phyloP scores from a whole-genome alignment of 169 alveolate species.

The Plasmodium cynomolgi region DNA sequence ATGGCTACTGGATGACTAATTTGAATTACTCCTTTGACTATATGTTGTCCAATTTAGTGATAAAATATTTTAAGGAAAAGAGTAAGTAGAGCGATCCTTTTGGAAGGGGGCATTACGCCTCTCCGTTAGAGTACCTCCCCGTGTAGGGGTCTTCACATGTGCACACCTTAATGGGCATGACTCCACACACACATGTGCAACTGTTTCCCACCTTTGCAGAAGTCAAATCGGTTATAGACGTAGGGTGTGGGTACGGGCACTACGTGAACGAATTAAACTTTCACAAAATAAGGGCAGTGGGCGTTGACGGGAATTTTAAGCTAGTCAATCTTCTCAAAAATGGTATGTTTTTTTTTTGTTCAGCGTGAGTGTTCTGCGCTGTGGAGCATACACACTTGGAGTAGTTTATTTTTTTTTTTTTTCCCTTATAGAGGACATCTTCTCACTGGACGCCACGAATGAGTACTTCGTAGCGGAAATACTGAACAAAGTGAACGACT shows the following conservation, averaged over 20 bases:
- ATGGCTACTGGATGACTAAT: conserved; percentile 69
- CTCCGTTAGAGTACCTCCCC: background rate
- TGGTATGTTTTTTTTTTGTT: conserved; percentile 38
- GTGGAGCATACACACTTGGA: background rate
- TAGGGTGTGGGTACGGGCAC: conserved; percentile 65
- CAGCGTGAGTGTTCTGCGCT: background rate
- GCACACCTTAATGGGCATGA: background rate
- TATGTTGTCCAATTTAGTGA: conserved; percentile 44
- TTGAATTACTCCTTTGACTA: conserved; percentile 61
- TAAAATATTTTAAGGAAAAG: conserved; percentile 62
- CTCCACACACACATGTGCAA: background rate
- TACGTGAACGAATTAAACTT: conserved; percentile 67
- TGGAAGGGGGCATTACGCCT: background rate
- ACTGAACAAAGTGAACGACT: background rate
- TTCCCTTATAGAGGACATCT: conserved; percentile 6
- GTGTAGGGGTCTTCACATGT: background rate
- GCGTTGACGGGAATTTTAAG: conserved; percentile 59
- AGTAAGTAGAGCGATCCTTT: conserved; percentile 10
- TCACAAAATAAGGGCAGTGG: conserved; percentile 58
- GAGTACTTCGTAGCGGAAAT: conserved; percentile 32
- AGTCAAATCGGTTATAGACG: conserved; percentile 32
- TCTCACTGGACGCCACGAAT: conserved; percentile 36
- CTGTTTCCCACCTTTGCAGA: conserved; percentile 15
- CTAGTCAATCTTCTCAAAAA: conserved; percentile 37
- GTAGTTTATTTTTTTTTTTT: background rate